Evolutionary conservation across 768 basidiomycete species (phyloP), one percentile per base, ranked within the genome.

Genomic region (Hemileccinum rubropunctum): DNA sequence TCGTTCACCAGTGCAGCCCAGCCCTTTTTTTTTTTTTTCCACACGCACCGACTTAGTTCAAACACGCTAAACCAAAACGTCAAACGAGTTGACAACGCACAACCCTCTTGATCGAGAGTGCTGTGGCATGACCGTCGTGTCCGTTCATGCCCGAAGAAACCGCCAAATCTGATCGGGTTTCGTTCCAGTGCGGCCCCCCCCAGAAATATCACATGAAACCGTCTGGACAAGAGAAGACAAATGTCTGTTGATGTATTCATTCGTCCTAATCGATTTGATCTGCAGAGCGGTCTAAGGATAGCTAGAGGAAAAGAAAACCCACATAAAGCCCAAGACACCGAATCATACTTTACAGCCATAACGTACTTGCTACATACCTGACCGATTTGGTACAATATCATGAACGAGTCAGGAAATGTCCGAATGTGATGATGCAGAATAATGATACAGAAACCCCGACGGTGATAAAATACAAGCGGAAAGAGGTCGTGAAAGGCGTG

Each of bases 291-390:
- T 37, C 36, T 37, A 20, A 10, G 36, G 14, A 27, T 41, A 40
- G 6, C 14, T 8, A 30, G 26, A 34, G 17, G 23, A 42, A 47
- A 36, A 30, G 28, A 27, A 15, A 15, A 26, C 13, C 42, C 39
- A 51, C 42, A 32, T 21, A 39, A 11, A 50, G 26, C 51, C 50
- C 57, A 51, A 58, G 46, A 66, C 41, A 42, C 47, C 38, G 42
- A 52, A 54, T 20, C 65, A 56, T 70, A 67, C 40, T 64, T 68
- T 70, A 68, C 68, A 70, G 45, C 44, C 63, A 67, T 69, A 69
- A 68, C 53, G 66, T 68, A 68, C 58, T 51, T 47, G 68, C 66
- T 68, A 68, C 68, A 68, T 62, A 59, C 52, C 54, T 52, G 49
- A 50, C 52, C 45, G 35, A 52, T 50, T 18, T 37, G 56, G 52